Evolutionary conservation across 176 grass and related monocot species (phyloP), one percentile per base, ranked within the genome.

Genomic region (Carex cristatella): DNA sequence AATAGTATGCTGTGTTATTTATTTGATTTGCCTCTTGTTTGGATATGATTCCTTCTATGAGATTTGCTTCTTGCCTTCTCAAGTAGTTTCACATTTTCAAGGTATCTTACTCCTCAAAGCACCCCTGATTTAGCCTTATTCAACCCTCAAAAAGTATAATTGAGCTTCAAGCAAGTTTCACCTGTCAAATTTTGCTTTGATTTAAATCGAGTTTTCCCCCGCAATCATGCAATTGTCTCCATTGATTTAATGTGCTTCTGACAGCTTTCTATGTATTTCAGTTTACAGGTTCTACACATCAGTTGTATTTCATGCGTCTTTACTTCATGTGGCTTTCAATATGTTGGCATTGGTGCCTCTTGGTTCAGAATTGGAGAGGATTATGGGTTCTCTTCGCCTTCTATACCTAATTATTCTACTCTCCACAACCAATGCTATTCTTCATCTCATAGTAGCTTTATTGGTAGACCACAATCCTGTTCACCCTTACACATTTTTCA

Each of bases 301-400:
- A 85, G 83, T 92, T 88, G 48, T 98, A 23, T 98, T 98, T 86
- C 95, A 98, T 88, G 95, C 89, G 15, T 94, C 91, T 84, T 35
- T 98, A 81, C 89, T 98, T 66, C 95, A 98, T 86, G 89, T 98
- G 84, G 77, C 90, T 71, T 98, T 98, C 89, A 98, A 98, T 80
- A 98, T 98, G 95, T 85, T 98, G 87, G 91, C 95, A 58, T 81
- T 98, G 83, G 91, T 94, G 65, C 95, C 95, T 60, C 80, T 98
- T 88, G 95, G 95, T 28, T 89, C 83, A 0, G 95, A 94, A 66
- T 83, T 98, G 89, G 95, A 98, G 81, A 94, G 93, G 83, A 98
- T 98, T 81, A 98, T 98, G 95, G 95, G 95, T 83, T 98, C 95
- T 79, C 69, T 98, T 77, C 87, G 91, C 37, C 91, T 98, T 59